Evolutionary conservation across 495 filamentous ascomycete species (phyloP).

Genomic region (Pseudotulostoma volvatum): DNA sequence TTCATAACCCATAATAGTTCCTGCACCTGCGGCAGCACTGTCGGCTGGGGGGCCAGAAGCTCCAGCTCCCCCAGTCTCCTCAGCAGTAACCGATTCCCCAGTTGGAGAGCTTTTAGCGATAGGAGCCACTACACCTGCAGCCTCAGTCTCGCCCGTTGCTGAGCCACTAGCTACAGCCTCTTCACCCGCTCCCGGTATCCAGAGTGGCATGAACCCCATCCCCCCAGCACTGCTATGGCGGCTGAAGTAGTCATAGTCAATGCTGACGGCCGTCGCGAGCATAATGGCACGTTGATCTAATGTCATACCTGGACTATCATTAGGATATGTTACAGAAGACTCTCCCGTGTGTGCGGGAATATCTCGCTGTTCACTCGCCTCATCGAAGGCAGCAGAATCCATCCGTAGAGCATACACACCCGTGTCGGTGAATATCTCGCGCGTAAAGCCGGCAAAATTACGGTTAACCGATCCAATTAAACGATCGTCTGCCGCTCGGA

Average conservation of each 20-base stretch:
- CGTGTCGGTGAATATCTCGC: constrained; percentile 56
- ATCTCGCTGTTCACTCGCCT: constrained; percentile 21
- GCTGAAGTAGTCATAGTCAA: constrained; percentile 64
- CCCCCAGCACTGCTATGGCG: constrained; percentile 35
- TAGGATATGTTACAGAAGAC: constrained; percentile 4
- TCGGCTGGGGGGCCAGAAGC: constrained; percentile 26
- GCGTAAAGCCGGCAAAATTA: constrained; percentile 50
- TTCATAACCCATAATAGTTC: constrained; percentile 46
- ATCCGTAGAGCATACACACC: constrained; percentile 55
- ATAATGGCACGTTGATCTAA: constrained; percentile 57
- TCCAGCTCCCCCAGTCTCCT: constrained; percentile 22
- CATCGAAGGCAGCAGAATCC: constrained; percentile 39
- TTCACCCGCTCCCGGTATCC: constrained; percentile 30
- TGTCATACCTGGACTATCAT: constrained; percentile 35
- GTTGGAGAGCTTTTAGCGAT: constrained; percentile 5
- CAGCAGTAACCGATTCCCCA: constrained; percentile 14
- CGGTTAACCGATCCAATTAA: constrained; percentile 49
- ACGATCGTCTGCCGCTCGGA: constrained; percentile 28
- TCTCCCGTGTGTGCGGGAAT: constrained; percentile 4
- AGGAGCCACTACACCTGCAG: constrained; percentile 24
- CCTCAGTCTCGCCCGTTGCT: constrained; percentile 25
- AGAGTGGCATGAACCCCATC: constrained; percentile 40
- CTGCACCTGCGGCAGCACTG: constrained; percentile 35
- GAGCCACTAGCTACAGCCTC: constrained; percentile 28
- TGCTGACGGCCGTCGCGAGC: constrained; percentile 52